Base-by-base conservation (phyloP, 352 stramenopile species). In the Plasmopara halstedii region DNA sequence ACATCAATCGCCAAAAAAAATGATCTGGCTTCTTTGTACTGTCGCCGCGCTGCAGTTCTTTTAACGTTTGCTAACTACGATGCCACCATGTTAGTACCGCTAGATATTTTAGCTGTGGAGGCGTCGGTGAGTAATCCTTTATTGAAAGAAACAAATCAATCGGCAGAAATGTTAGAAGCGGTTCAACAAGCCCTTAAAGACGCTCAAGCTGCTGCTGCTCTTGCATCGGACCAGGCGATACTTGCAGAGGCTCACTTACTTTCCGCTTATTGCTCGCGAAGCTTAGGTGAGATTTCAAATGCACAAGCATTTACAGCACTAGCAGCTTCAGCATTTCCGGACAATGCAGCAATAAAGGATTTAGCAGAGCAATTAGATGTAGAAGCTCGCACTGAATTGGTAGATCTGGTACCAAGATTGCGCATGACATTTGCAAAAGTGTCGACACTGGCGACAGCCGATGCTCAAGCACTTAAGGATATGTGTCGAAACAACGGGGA, bases 121-220 rank as follows among this genome's bases (percentile, higher is more conserved):
- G 19, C 56, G 10, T 49, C 40, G 8, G 46, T 42, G 27, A 55
- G 17, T 17, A 29, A n/a, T n/a, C n/a, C 20, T 7, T 26, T 20
- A 19, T 38, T 2, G 4, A 27, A 53, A 13, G 17, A 63, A 52
- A 46, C 25, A 13, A 47, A 58, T n/a, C 15, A 64, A 43, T 21
- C 43, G 48, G 34, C 44, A 50, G 26, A 42, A n/a, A 54, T 57
- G 45, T 36, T 73, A 19, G 50, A 54, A 11, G 70, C 53, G 6
- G 60, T 75, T n/a, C 46, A 62, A 27, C 64, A 79, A 39, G 73
- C 70, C 6, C 62, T 72, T 1, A 50, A 71, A 26, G 73, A 85
- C 22, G 46, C 67, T 3, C 57, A 66, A 32, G 52, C 57, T 51
- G 57, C 57, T 10, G 46, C 33, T 6, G 36, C 52, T 11, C 57